Conservation (phyloP, 352 stramenopile genomes). For the Phytophthora idaei region DNA sequence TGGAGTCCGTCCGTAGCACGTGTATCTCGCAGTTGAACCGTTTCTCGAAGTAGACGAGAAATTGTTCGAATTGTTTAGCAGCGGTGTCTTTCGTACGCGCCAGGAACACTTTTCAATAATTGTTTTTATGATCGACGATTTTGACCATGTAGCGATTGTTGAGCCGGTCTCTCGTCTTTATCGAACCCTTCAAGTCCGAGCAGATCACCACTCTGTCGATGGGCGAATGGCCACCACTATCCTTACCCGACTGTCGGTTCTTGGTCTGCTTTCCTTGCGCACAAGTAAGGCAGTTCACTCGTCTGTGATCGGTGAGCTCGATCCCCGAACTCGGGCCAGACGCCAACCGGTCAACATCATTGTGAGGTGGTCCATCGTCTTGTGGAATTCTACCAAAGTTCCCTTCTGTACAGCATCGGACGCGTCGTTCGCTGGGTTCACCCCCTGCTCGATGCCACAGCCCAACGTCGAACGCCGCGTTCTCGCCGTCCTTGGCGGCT, state of each 20-base stretch:
- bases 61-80: background rate
- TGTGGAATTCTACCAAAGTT: background rate
- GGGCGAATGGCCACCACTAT: background rate
- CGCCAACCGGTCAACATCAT: background rate
- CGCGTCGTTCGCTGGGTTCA: background rate
- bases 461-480: background rate
- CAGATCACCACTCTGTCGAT: background rate
- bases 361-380: background rate
- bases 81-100: background rate
- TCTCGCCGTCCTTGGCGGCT: background rate
- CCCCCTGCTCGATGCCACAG: background rate
- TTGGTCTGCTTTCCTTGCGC: background rate
- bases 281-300: background rate
- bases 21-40: background rate
- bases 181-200: conserved; percentile 1
- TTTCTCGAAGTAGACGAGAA: background rate
- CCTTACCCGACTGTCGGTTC: background rate
- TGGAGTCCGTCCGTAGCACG: background rate
- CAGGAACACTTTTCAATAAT: background rate
- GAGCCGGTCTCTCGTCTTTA: background rate
- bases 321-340: background rate
- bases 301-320: background rate
- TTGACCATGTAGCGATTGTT: background rate
- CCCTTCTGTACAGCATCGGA: background rate
- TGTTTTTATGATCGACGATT: background rate